These are phyloP conservation scores for Alternaria sp. DNA, from an alignment of 2,329 filamentous ascomycete genomes.

Conservation along the genomic window DNA sequence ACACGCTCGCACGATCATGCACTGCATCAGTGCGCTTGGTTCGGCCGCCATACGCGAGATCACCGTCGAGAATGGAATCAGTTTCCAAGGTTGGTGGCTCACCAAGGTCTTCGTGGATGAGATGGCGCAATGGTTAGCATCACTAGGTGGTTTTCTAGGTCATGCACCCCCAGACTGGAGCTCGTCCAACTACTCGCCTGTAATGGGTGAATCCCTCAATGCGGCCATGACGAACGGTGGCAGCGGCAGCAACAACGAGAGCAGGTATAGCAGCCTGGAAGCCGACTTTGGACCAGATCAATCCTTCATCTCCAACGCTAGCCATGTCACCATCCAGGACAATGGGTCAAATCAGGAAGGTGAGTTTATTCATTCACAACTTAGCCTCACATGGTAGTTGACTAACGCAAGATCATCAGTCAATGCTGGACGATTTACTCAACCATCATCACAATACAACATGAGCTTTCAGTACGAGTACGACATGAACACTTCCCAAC, in stretches of 20 bases:
- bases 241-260: slow-evolving; percentile 48
- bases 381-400: slow-evolving; percentile 29
- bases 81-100: slow-evolving; percentile 92
- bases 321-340: slow-evolving; percentile 31
- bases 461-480: slow-evolving; percentile 45
- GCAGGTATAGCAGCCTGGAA: slow-evolving; percentile 48
- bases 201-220: slow-evolving; percentile 39
- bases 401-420: slow-evolving; percentile 47
- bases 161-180: slow-evolving; percentile 47
- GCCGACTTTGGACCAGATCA: slow-evolving; percentile 45
- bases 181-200: slow-evolving; percentile 33
- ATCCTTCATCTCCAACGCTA: slow-evolving; percentile 41
- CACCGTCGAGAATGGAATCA: slow-evolving; percentile 77
- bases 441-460: slow-evolving; percentile 36
- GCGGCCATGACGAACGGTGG: slow-evolving; percentile 40
- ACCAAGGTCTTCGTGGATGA: slow-evolving; percentile 96
- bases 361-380: slow-evolving; percentile 26
- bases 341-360: slow-evolving; percentile 35
- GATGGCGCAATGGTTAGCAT: slow-evolving; percentile 88
- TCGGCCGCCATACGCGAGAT: slow-evolving; percentile 81
- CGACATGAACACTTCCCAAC: slow-evolving; percentile 38
- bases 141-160: slow-evolving; percentile 86
- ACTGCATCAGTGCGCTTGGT: slow-evolving; percentile 76
- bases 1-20: slow-evolving; percentile 73
- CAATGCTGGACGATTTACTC: slow-evolving; percentile 41